Evolutionary conservation across 352 stramenopile genomes (phyloP).

Genomic region (Saprolegnia diclina): DNA sequence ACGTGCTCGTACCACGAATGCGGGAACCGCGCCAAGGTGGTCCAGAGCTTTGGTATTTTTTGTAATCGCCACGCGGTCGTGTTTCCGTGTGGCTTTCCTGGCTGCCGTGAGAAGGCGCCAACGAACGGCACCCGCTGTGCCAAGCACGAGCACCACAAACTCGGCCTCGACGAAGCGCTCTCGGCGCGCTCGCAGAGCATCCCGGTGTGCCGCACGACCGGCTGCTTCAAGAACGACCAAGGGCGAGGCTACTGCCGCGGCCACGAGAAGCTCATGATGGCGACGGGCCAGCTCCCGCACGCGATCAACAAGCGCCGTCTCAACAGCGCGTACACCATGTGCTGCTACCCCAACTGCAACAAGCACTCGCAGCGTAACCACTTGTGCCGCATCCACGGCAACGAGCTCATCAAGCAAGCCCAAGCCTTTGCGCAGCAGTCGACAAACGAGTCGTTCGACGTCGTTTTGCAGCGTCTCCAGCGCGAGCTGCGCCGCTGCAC

Average conservation of each 20-base stretch:
- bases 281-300: slow-evolving; percentile 58
- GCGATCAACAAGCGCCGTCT: slow-evolving; percentile 80
- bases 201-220: slow-evolving; percentile 60
- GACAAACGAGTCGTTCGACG: slow-evolving; percentile 53
- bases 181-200: slow-evolving; percentile 65
- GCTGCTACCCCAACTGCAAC: slow-evolving; percentile 70
- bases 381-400: slow-evolving; percentile 80
- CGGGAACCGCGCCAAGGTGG: slow-evolving; percentile 67
- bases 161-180: slow-evolving; percentile 40
- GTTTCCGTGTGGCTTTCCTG: slow-evolving; percentile 75
- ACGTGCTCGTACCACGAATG: slow-evolving; percentile 73
- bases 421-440: slow-evolving; percentile 46
- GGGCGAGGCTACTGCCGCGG: slow-evolving; percentile 75
- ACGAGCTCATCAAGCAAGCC: slow-evolving; percentile 69
- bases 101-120: slow-evolving; percentile 69
- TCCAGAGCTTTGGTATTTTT: slow-evolving; percentile 73
- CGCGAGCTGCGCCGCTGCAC: slow-evolving; percentile 75
- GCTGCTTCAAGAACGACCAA: slow-evolving; percentile 87
- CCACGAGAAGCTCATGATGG: slow-evolving; percentile 84
- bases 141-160: slow-evolving; percentile 58
- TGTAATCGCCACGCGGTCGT: slow-evolving; percentile 86
- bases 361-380: slow-evolving; percentile 84
- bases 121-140: slow-evolving; percentile 59
- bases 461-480: slow-evolving; percentile 61
- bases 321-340: slow-evolving; percentile 87